A percentile compares a stretch with the other conserved stretches of the same genome.
Evolutionary conservation across 495 filamentous ascomycete genomes (phyloP).

Genomic region (Clavariopsis aquatica): DNA sequence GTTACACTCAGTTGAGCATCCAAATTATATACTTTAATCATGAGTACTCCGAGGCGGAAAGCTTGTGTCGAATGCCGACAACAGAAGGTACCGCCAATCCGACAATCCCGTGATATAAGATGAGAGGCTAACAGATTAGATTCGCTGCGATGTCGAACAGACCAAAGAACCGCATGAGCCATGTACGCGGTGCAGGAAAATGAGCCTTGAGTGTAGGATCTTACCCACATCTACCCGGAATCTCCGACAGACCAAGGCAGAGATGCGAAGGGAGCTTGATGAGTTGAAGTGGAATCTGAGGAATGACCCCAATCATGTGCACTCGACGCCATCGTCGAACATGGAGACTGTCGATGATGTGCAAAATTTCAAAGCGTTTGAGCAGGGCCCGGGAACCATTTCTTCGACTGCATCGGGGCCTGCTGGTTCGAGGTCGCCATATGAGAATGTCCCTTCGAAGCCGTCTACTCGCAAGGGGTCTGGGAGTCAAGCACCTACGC

Average conservation of each 20-base stretch:
- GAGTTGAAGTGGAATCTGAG: constrained; percentile 30
- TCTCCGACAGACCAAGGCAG: constrained; percentile 34
- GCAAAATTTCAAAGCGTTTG: background rate
- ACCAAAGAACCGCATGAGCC: constrained; percentile 25
- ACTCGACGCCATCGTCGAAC: constrained; percentile 5
- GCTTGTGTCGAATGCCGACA: constrained; percentile 35
- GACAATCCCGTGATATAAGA: background rate
- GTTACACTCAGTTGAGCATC: background rate
- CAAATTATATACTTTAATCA: constrained; percentile 1
- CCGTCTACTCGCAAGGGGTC: background rate
- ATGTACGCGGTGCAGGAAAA: constrained; percentile 23
- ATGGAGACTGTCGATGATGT: background rate
- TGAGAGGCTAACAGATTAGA: constrained; percentile 6
- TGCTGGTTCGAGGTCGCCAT: background rate
- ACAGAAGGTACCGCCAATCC: constrained; percentile 27
- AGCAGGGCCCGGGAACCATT: background rate
- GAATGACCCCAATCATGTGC: constrained; percentile 5
- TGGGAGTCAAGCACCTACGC: background rate
- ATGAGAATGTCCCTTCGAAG: background rate
- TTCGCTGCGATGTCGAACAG: constrained; percentile 35
- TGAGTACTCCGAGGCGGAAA: constrained; percentile 22
- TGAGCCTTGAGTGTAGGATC: constrained; percentile 31
- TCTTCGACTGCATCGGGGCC: background rate
- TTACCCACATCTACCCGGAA: constrained; percentile 32
- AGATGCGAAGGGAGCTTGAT: constrained; percentile 35